A percentile compares a stretch with the other conserved stretches of the same genome.
Conservation (phyloP, 257 asterid genomes). For the Lycium barbarum region DNA sequence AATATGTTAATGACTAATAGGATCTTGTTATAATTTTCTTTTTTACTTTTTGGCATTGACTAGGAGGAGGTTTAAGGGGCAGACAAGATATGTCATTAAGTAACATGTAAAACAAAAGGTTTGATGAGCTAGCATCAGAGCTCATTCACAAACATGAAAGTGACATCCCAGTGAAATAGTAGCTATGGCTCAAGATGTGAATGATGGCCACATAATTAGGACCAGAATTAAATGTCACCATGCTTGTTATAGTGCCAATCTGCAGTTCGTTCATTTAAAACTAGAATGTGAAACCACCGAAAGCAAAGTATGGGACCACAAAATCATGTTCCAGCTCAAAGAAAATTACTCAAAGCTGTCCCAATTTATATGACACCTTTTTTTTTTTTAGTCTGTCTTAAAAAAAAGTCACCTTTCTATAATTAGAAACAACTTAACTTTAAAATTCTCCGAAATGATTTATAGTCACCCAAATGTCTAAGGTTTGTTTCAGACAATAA, state of each 20-base stretch:
- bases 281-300: neutral
- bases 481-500: too few species aligned
- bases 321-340: neutral
- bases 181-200: neutral
- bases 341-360: too few species aligned
- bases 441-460: too few species aligned
- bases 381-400: too few species aligned
- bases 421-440: too few species aligned
- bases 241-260: neutral
- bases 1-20: neutral
- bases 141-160: neutral
- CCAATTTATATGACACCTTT: too few species aligned
- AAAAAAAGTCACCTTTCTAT: too few species aligned
- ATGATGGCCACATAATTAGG: neutral
- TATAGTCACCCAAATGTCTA: too few species aligned
- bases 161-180: neutral
- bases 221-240: conserved; percentile 19
- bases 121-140: neutral
- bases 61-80: too few species aligned
- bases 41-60: neutral
- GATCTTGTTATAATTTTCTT: neutral
- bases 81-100: neutral
- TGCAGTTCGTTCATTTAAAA: neutral
- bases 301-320: neutral
- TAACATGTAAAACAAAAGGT: neutral